Conservation (phyloP, 2,329 filamentous ascomycete genomes). For the Magnaporthiopsis poae region DNA sequence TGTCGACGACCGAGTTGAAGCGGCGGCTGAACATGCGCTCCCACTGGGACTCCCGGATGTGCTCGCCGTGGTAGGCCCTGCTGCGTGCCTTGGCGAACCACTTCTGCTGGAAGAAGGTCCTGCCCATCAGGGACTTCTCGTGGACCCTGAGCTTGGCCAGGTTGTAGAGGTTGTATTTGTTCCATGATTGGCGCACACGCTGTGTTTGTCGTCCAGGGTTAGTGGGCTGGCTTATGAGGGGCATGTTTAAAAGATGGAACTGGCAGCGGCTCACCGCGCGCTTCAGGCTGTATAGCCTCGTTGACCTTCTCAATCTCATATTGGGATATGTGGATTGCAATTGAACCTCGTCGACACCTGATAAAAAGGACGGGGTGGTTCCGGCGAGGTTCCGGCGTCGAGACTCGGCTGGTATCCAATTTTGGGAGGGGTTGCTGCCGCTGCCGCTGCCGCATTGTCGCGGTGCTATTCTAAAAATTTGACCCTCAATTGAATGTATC, state of each 20-base stretch:
- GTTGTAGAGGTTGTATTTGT: conserved; percentile 94
- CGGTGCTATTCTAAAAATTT: not conserved
- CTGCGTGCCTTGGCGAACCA: conserved; percentile 79
- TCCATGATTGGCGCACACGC: conserved; percentile 95
- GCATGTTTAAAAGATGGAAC: conserved; percentile 4
- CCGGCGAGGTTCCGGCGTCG: not conserved
- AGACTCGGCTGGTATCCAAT: not conserved
- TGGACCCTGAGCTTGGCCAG: conserved; percentile 33
- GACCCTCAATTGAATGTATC: not conserved
- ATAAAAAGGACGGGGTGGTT: not conserved
- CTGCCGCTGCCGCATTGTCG: not conserved
- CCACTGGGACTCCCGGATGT: conserved; percentile 89
- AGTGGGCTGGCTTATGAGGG: not conserved
- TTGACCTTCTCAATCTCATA: conserved; percentile 45
- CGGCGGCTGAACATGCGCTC: conserved; percentile 80
- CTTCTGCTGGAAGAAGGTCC: conserved; percentile 97
- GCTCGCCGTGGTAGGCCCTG: conserved; percentile 86
- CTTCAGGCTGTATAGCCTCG: conserved; percentile 58
- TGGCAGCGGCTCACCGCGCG: conserved; percentile 44
- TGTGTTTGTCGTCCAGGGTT: conserved; percentile 27
- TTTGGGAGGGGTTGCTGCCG: not conserved
- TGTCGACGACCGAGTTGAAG: conserved; percentile 72
- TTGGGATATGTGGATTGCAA: conserved; percentile 20
- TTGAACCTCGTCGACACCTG: not conserved
- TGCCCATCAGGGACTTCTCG: conserved; percentile 18